Conservation (phyloP, 805 yeast species). For the Deakozyma indianensis region DNA sequence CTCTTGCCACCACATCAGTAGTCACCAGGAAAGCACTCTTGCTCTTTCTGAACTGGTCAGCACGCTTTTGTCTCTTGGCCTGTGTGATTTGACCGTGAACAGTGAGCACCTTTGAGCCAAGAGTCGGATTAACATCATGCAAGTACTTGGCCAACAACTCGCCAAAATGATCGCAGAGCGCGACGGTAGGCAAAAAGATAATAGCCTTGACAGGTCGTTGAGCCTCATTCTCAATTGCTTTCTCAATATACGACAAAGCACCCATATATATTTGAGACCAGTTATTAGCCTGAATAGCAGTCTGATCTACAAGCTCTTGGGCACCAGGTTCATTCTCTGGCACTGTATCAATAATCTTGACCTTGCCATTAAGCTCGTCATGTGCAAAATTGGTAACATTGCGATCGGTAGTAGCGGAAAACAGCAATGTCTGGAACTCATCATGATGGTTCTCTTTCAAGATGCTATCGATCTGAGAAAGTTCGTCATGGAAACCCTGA, state of each 20-base stretch:
- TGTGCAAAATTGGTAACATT: constrained; percentile 53
- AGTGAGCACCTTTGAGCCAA: constrained; percentile 8
- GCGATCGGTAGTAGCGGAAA: constrained; percentile 77
- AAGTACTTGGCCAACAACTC: constrained; percentile 22
- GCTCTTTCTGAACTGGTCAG: constrained; percentile 36
- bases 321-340: constrained; percentile 59
- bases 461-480: constrained; percentile 27
- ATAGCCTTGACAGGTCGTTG: constrained; percentile 51
- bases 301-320: constrained; percentile 66
- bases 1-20: constrained; percentile 92
- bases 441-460: constrained; percentile 25
- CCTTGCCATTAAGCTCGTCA: constrained; percentile 24
- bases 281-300: constrained; percentile 37
- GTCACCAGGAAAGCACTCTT: constrained; percentile 51
- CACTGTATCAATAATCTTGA: constrained; percentile 49
- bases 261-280: constrained; percentile 47
- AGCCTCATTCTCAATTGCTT: constrained; percentile 15
- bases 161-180: constrained; percentile 45
- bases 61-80: constrained; percentile 45
- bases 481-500: constrained; percentile 59
- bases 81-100: constrained; percentile 70
- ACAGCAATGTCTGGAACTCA: constrained; percentile 50
- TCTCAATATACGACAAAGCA: constrained; percentile 32
- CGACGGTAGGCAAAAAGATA: constrained; percentile 68
- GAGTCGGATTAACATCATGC: constrained; percentile 3